phyloP scores from a whole-genome alignment of 164 flowering plant species.

The Saururus chinensis region DNA sequence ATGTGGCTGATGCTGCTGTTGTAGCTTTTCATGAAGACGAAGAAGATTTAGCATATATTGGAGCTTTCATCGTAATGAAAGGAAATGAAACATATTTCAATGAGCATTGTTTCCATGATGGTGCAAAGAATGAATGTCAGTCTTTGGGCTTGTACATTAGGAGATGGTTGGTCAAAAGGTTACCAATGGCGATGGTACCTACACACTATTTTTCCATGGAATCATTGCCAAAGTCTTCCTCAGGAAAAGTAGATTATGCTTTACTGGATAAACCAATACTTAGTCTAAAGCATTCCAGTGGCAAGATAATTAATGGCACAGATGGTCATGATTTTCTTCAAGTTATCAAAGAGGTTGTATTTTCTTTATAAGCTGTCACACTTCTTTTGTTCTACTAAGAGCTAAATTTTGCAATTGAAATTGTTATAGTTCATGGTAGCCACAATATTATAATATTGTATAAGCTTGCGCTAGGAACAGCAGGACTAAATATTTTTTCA shows the following conservation, averaged over 20 bases:
- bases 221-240: conserved; percentile 58
- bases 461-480: background rate
- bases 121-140: conserved; percentile 6
- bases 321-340: conserved; percentile 24
- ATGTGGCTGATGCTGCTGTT: conserved; percentile 71
- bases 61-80: conserved; percentile 46
- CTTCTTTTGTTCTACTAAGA: background rate
- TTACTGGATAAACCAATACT: conserved; percentile 20
- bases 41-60: conserved; percentile 29
- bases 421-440: background rate
- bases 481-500: background rate
- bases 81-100: conserved; percentile 11
- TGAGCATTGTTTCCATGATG: conserved; percentile 1
- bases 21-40: conserved; percentile 27
- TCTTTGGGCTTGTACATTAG: conserved; percentile 28
- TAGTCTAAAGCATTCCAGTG: conserved; percentile 5
- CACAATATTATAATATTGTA: background rate
- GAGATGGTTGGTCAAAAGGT: conserved; percentile 51
- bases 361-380: background rate
- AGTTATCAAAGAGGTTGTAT: conserved; percentile 45
- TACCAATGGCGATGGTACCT: conserved; percentile 63
- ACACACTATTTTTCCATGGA: conserved; percentile 26
- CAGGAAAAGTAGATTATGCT: conserved; percentile 75
- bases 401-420: background rate
- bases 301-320: conserved; percentile 10